phyloP scores from a whole-genome alignment of 2,329 filamentous ascomycete genomes.

The Capronia americana region DNA sequence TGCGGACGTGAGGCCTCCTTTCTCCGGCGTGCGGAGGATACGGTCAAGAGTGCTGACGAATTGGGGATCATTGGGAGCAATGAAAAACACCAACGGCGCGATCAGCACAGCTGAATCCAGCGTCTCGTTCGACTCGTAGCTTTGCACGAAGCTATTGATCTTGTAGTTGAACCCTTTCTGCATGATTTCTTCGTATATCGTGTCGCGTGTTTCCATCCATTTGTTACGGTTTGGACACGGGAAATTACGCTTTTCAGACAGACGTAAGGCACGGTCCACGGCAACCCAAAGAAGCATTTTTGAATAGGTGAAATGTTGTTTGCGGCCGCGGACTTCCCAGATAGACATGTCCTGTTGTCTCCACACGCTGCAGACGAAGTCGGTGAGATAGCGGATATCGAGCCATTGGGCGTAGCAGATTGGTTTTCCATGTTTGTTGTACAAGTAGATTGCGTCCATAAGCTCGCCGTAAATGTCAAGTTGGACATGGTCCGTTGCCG shows the following conservation, averaged over 20 bases:
- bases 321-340: conserved; percentile 78
- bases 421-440: conserved; percentile 80
- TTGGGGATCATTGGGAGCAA: conserved; percentile 76
- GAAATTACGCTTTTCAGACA: conserved; percentile 76
- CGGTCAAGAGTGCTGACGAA: conserved; percentile 75
- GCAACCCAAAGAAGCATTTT: conserved; percentile 86
- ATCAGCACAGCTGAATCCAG: conserved; percentile 78
- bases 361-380: conserved; percentile 73
- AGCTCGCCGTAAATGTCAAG: conserved; percentile 82
- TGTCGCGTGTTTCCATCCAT: conserved; percentile 72
- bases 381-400: conserved; percentile 69
- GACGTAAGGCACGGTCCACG: conserved; percentile 74
- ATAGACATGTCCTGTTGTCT: conserved; percentile 78
- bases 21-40: conserved; percentile 74
- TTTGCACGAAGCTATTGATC: conserved; percentile 74
- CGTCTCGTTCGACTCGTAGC: conserved; percentile 73
- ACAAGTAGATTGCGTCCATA: conserved; percentile 78
- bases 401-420: conserved; percentile 79
- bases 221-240: conserved; percentile 72
- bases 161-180: conserved; percentile 75
- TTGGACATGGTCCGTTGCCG: conserved; percentile 76
- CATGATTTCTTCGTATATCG: conserved; percentile 78
- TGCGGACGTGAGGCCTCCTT: conserved; percentile 75
- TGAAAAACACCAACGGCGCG: conserved; percentile 79
- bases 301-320: conserved; percentile 80